Evolutionary conservation across 257 asterid genomes (phyloP).

Genomic region (Agastache rugosa): DNA sequence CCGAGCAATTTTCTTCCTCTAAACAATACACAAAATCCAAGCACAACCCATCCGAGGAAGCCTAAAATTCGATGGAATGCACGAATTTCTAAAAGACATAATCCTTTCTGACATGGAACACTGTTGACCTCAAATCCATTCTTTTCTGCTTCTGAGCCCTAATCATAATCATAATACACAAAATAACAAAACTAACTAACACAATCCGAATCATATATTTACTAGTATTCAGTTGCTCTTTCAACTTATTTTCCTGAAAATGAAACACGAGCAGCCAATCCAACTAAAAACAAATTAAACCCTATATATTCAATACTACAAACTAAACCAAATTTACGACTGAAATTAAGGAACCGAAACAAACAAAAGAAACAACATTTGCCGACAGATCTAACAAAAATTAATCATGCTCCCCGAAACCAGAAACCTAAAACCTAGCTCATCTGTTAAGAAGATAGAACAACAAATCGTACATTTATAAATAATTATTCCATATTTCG

Average conservation of each 20-base stretch:
- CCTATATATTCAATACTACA: neutral
- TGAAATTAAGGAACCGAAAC: constrained; percentile 13
- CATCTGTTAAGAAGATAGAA: neutral
- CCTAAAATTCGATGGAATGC: neutral
- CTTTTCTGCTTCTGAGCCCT: neutral
- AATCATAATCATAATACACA: constrained; percentile 31
- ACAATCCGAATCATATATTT: neutral
- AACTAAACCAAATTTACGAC: constrained; percentile 24
- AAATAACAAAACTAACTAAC: neutral
- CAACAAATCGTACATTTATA: constrained; percentile 23
- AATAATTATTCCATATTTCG: neutral
- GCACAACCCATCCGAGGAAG: neutral
- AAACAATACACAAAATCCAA: constrained; percentile 1
- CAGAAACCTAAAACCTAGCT: neutral
- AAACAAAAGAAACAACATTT: neutral
- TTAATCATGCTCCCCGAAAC: constrained; percentile 21
- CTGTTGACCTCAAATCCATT: constrained; percentile 16
- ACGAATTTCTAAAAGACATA: neutral
- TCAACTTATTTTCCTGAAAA: neutral
- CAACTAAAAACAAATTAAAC: constrained; percentile 32
- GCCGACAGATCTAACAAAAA: constrained; percentile 41
- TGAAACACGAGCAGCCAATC: constrained; percentile 3
- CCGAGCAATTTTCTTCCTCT: neutral
- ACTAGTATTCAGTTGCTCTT: neutral
- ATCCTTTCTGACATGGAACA: neutral